A percentile compares a stretch with the other conserved stretches of the same genome.
phyloP scores from a whole-genome alignment of 352 stramenopile genomes.

The Phytophthora megakarya region DNA sequence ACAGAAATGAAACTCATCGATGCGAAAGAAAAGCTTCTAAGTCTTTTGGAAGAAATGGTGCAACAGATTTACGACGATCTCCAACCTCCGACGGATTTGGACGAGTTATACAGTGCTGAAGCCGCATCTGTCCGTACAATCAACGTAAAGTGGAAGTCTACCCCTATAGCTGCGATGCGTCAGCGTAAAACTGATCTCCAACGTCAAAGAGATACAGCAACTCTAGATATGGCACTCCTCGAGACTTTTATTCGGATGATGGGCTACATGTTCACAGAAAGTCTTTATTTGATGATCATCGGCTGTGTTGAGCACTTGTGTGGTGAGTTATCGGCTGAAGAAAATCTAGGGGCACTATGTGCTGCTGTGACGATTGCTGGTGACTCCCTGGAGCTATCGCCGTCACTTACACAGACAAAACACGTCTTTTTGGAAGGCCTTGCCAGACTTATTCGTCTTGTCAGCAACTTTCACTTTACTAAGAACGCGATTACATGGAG shows the following conservation, averaged over 20 bases:
- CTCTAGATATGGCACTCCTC: slow-evolving; percentile 51
- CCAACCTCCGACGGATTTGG: slow-evolving; percentile 48
- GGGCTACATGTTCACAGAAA: slow-evolving; percentile 76
- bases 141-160: slow-evolving; percentile 69
- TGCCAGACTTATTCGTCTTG: slow-evolving; percentile 55
- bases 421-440: slow-evolving; percentile 57
- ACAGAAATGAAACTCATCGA: slow-evolving; percentile 71
- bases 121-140: slow-evolving; percentile 45
- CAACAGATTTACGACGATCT: slow-evolving; percentile 45
- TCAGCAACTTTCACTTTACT: slow-evolving; percentile 66
- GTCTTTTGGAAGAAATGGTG: slow-evolving; percentile 58
- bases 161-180: slow-evolving; percentile 53
- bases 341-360: slow-evolving; percentile 49
- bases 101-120: slow-evolving; percentile 57
- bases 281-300: slow-evolving; percentile 70
- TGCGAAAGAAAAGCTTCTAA: slow-evolving; percentile 60
- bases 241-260: slow-evolving; percentile 61
- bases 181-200: slow-evolving; percentile 38
- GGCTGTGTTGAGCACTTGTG: slow-evolving; percentile 42
- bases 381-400: slow-evolving; percentile 47
- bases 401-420: slow-evolving; percentile 54
- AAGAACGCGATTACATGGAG: slow-evolving; percentile 67
- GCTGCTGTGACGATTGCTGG: slow-evolving; percentile 52
- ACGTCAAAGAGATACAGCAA: slow-evolving; percentile 49
- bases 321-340: slow-evolving; percentile 42